Percentiles rank a stretch among this genome's conserved stretches.
phyloP scores from a whole-genome alignment of 352 stramenopile species.

The Phytophthora ramorum region DNA sequence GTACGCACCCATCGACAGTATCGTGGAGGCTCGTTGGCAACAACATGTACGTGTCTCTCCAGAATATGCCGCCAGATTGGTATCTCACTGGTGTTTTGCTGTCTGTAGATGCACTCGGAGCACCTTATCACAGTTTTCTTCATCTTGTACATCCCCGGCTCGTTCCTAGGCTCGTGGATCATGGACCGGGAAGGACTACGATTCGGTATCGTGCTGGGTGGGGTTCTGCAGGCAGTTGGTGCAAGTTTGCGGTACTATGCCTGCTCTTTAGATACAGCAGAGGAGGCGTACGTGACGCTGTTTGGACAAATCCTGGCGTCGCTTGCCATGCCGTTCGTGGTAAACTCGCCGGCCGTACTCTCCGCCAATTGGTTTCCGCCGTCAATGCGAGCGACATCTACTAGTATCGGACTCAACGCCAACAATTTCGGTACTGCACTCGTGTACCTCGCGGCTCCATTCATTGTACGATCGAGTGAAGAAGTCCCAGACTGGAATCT shows the following conservation, averaged over 20 bases:
- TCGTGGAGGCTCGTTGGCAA: constrained; percentile 58
- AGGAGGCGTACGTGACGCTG: constrained; percentile 49
- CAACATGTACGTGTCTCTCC: constrained; percentile 34
- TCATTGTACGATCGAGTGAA: constrained; percentile 49
- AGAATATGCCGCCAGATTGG: background rate
- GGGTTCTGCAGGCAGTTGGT: constrained; percentile 52
- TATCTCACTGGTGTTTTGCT: background rate
- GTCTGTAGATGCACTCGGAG: constrained; percentile 58
- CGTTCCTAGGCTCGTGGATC: constrained; percentile 78
- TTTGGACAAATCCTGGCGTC: constrained; percentile 64
- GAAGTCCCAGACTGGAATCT: constrained; percentile 54
- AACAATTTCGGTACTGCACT: constrained; percentile 70
- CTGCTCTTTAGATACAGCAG: constrained; percentile 25
- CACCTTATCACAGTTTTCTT: constrained; percentile 84
- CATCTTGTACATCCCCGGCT: constrained; percentile 78
- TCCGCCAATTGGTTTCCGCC: constrained; percentile 79
- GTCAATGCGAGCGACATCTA: constrained; percentile 66
- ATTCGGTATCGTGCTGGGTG: constrained; percentile 66
- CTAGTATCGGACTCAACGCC: constrained; percentile 75
- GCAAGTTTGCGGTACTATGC: constrained; percentile 53
- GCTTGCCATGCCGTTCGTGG: constrained; percentile 80
- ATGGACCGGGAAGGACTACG: constrained; percentile 74
- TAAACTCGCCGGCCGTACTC: constrained; percentile 73
- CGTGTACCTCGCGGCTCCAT: constrained; percentile 57
- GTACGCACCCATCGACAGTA: constrained; percentile 68